A percentile compares a stretch with the other conserved stretches of the same genome.
Conservation (phyloP, 768 basidiomycete species). For the Tricholoma furcatifolium region DNA sequence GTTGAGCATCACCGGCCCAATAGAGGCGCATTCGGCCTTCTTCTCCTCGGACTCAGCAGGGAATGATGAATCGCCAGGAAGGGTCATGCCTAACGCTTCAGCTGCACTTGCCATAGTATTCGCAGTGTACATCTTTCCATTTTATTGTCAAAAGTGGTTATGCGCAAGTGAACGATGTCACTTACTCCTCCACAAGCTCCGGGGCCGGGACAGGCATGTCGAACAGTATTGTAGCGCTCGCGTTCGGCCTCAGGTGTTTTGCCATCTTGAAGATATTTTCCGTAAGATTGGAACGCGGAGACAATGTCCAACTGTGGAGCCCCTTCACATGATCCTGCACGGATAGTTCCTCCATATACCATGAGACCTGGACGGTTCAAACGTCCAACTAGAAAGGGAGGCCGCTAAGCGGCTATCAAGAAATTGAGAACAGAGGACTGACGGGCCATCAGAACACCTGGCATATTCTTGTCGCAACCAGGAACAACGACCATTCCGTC, state of each 20-base stretch:
- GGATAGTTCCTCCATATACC: constrained; percentile 97
- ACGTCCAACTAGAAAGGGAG: constrained; percentile 67
- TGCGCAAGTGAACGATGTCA: background rate
- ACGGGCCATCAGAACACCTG: constrained; percentile 98
- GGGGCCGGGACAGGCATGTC: constrained; percentile 95
- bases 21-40: constrained; percentile 72
- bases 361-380: constrained; percentile 95
- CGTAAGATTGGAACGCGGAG: constrained; percentile 97
- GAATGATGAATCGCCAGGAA: constrained; percentile 96
- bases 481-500: constrained; percentile 98
- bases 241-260: constrained; percentile 80
- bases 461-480: constrained; percentile 99
- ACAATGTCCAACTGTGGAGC: constrained; percentile 90
- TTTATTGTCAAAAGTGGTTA: background rate
- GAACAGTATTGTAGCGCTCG: constrained; percentile 81
- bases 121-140: constrained; percentile 87
- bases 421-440: constrained; percentile 28
- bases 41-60: constrained; percentile 94
- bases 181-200: constrained; percentile 97
- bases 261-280: constrained; percentile 90
- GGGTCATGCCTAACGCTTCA: constrained; percentile 94
- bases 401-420: constrained; percentile 20
- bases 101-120: constrained; percentile 98
- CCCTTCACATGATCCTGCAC: constrained; percentile 88
- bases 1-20: constrained; percentile 83